phyloP scores from a whole-genome alignment of 192 early-diverging fungal species.

The Pilaira anomala region DNA sequence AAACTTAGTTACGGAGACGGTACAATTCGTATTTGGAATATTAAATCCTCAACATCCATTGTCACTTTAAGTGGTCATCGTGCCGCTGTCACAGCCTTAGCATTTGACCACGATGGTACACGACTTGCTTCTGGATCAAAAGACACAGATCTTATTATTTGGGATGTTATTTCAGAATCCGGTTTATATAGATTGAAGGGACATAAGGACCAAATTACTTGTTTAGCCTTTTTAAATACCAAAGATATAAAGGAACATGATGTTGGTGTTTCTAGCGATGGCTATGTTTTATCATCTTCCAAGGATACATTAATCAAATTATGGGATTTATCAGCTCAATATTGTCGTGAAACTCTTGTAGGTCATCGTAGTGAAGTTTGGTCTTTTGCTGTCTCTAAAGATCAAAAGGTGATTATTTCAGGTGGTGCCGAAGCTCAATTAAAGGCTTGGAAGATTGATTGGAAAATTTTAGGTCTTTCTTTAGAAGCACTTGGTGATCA shows the following conservation, averaged over 20 bases:
- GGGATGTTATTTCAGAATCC: conserved; percentile 90
- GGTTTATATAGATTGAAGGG: conserved; percentile 88
- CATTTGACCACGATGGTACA: conserved; percentile 77
- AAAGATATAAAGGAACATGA: conserved; percentile 19
- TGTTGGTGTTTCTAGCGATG: conserved; percentile 49
- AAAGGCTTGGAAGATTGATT: conserved; percentile 85
- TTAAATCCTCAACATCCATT: conserved; percentile 47
- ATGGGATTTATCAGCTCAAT: conserved; percentile 93
- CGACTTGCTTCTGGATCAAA: conserved; percentile 85
- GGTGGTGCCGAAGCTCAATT: conserved; percentile 83
- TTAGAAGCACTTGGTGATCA: conserved; percentile 48
- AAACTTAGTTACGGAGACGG: conserved; percentile 77
- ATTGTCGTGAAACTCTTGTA: conserved; percentile 92
- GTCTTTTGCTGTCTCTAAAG: conserved; percentile 70
- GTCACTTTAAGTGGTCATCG: conserved; percentile 91
- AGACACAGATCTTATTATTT: conserved; percentile 94
- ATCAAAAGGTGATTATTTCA: conserved; percentile 70
- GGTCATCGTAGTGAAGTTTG: conserved; percentile 94
- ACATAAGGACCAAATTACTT: conserved; percentile 94
- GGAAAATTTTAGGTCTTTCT: conserved; percentile 44
- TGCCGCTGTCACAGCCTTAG: conserved; percentile 77
- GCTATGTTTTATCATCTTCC: conserved; percentile 82
- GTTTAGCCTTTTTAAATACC: conserved; percentile 57
- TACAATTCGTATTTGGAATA: conserved; percentile 86
- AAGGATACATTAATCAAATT: conserved; percentile 96